Percentiles rank a stretch among this genome's conserved stretches.
phyloP scores from a whole-genome alignment of 306 rosid genomes.

The Quercus ilex region DNA sequence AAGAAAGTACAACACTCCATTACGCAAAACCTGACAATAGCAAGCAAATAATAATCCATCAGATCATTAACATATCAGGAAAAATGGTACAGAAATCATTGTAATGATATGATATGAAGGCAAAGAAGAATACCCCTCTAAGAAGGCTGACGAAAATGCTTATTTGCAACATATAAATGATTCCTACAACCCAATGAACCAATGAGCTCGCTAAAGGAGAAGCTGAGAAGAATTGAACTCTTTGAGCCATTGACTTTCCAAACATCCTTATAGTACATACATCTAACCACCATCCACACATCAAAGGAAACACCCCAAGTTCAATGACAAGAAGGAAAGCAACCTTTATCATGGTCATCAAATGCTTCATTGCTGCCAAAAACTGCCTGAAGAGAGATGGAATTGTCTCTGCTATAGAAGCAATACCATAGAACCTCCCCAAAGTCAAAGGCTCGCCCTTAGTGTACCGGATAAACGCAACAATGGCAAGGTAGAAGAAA shows the following conservation, averaged over 20 bases:
- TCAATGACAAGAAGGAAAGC: constrained; percentile 98
- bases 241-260: constrained; percentile 93
- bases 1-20: constrained; percentile 94
- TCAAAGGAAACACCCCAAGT: constrained; percentile 97
- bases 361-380: constrained; percentile 95
- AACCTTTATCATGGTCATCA: constrained; percentile 99
- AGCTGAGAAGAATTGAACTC: constrained; percentile 90
- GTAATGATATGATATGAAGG: constrained; percentile 3
- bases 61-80: not conserved
- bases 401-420: constrained; percentile 86
- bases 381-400: constrained; percentile 98
- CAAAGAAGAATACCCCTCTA: constrained; percentile 73
- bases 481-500: constrained; percentile 74
- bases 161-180: constrained; percentile 94
- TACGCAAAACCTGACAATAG: constrained; percentile 81
- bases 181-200: constrained; percentile 99
- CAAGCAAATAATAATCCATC: constrained; percentile 8
- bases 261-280: constrained; percentile 96
- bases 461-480: constrained; percentile 81
- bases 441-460: constrained; percentile 87
- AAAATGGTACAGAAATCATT: constrained; percentile 2
- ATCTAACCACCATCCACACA: constrained; percentile 99
- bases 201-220: constrained; percentile 95
- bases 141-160: constrained; percentile 99
- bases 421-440: constrained; percentile 88